Percentiles rank a stretch among this genome's conserved stretches.
These are phyloP conservation scores for Medicago lupulina DNA, from an alignment of 306 rosid species.

Conservation along the genomic window DNA sequence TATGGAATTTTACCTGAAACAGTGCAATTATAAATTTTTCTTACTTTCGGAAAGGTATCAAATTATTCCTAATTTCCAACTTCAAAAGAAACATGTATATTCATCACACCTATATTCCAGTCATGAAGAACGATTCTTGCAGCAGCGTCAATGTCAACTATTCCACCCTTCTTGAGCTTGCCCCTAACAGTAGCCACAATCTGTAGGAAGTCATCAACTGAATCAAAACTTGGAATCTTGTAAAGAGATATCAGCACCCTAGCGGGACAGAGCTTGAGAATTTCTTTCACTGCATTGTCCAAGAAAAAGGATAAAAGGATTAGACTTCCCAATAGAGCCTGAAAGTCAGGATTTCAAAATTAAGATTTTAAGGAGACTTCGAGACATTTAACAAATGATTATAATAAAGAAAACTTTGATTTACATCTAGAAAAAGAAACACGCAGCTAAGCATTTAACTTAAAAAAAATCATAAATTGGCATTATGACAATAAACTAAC, in stretches of 20 bases:
- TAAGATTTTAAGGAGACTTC: neutral
- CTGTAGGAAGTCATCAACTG: slow-evolving; percentile 84
- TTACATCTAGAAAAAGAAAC: neutral
- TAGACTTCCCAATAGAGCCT: slow-evolving; percentile 2
- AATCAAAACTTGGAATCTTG: slow-evolving; percentile 79
- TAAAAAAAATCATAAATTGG: neutral
- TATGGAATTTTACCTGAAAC: slow-evolving; percentile 90
- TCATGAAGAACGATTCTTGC: slow-evolving; percentile 94
- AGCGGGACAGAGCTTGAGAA: slow-evolving; percentile 84
- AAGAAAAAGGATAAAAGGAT: slow-evolving; percentile 3
- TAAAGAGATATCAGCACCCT: slow-evolving; percentile 70
- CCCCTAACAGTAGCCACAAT: slow-evolving; percentile 91
- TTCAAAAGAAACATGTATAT: slow-evolving; percentile 32
- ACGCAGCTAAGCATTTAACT: neutral
- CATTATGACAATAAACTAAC: neutral
- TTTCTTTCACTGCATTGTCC: slow-evolving; percentile 80
- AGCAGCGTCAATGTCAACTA: slow-evolving; percentile 75
- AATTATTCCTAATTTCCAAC: slow-evolving; percentile 16
- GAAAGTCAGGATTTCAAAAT: neutral
- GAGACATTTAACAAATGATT: neutral
- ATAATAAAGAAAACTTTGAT: neutral
- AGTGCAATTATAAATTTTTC: slow-evolving; percentile 13
- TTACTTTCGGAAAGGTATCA: neutral
- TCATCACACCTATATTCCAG: slow-evolving; percentile 91
- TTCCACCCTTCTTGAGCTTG: slow-evolving; percentile 90